phyloP scores from a whole-genome alignment of 2,329 filamentous ascomycete species.

The Cladosporium sp. region DNA sequence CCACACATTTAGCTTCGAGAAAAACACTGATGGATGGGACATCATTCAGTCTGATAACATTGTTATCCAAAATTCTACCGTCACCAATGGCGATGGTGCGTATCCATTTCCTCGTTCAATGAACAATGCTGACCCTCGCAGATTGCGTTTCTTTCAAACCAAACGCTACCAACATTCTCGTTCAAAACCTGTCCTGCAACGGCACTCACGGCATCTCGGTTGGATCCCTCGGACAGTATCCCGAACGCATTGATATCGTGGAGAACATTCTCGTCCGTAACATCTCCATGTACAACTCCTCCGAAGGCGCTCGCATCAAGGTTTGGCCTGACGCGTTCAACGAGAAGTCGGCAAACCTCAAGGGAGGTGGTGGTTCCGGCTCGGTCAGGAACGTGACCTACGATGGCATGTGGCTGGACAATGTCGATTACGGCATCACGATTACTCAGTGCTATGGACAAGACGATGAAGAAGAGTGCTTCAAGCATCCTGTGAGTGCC shows the following conservation, averaged over 20 bases:
- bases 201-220: conserved; percentile 73
- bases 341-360: conserved; percentile 60
- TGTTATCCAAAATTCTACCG: conserved; percentile 66
- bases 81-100: conserved; percentile 64
- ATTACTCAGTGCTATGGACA: conserved; percentile 67
- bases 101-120: fast-evolving
- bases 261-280: conserved; percentile 62
- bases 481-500: conserved; percentile 50
- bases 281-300: conserved; percentile 43
- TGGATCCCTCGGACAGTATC: conserved; percentile 71
- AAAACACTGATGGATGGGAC: conserved; percentile 59
- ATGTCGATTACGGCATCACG: conserved; percentile 67
- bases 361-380: conserved; percentile 67
- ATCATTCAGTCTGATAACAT: conserved; percentile 64
- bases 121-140: background rate
- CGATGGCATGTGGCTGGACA: conserved; percentile 60
- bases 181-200: conserved; percentile 68
- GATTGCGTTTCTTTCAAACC: conserved; percentile 75
- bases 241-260: conserved; percentile 64
- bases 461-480: conserved; percentile 63
- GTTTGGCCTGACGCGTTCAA: conserved; percentile 66
- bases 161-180: conserved; percentile 68
- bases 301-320: conserved; percentile 71
- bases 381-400: conserved; percentile 68
- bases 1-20: conserved; percentile 56